A percentile compares a stretch with the other conserved stretches of the same genome.
phyloP scores from a whole-genome alignment of 495 filamentous ascomycete species.

The Trichocladium antarcticum region DNA sequence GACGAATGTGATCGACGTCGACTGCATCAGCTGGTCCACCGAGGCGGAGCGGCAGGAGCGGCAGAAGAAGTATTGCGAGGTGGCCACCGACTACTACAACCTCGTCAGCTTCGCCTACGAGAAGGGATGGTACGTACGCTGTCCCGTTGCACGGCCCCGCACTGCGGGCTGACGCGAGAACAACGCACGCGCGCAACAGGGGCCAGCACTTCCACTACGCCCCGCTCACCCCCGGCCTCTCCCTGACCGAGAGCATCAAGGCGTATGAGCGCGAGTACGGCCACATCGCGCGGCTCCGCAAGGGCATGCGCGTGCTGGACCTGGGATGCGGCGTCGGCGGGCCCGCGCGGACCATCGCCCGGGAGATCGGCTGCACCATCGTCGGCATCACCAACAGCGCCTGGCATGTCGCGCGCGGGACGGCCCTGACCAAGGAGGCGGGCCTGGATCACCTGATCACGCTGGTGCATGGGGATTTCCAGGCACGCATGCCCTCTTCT shows the following conservation, averaged over 20 bases:
- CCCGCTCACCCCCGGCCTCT: constrained; percentile 10
- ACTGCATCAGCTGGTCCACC: constrained; percentile 7
- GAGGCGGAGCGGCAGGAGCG: constrained; percentile 7
- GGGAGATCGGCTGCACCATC: constrained; percentile 2
- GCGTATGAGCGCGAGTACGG: constrained; percentile 13
- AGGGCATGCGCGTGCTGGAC: constrained; percentile 13
- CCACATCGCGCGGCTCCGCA: constrained; percentile 6
- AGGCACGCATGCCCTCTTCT: constrained; percentile 1
- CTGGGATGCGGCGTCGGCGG: constrained; percentile 15
- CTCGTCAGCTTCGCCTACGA: constrained; percentile 7
- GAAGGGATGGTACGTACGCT: constrained; percentile 6
- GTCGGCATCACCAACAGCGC: constrained; percentile 15
- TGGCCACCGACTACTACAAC: constrained; percentile 12
- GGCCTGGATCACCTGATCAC: constrained; percentile 6
- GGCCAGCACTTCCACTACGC: constrained; percentile 17
- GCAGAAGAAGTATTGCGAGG: constrained; percentile 6
- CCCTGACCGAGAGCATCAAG: constrained; percentile 12
- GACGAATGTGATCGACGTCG: constrained; percentile 4
- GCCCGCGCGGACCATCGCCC: constrained; percentile 10
- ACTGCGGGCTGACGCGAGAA: no score
- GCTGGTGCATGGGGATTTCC: constrained; percentile 7
- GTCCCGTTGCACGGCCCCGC: no score
- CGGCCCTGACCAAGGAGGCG: constrained; percentile 4
- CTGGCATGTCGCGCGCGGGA: constrained; percentile 15
- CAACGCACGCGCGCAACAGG: background rate